phyloP scores from a whole-genome alignment of 345 rosid genomes.

The Aquilaria sinensis region DNA sequence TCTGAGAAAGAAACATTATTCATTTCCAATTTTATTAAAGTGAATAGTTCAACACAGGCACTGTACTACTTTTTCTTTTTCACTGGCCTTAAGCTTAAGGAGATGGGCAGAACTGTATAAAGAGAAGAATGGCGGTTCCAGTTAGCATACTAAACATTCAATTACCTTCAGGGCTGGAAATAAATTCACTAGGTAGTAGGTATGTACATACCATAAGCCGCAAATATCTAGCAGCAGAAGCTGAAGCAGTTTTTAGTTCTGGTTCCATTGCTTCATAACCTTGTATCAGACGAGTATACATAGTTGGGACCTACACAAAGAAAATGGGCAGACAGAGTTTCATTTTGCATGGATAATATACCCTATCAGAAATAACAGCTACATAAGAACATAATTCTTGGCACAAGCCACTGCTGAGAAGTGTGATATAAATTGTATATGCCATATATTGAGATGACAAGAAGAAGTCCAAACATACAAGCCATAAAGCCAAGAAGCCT shows the following conservation, averaged over 20 bases:
- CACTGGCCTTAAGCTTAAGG: too few species aligned
- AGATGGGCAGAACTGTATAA: too few species aligned
- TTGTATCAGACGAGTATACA: conserved; percentile 93
- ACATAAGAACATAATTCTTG: too few species aligned
- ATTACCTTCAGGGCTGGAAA: too few species aligned
- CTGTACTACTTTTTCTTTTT: not conserved
- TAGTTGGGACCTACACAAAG: conserved; percentile 78
- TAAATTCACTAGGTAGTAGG: too few species aligned
- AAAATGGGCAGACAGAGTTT: conserved; percentile 3
- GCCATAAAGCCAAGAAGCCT: too few species aligned
- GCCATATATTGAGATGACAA: too few species aligned
- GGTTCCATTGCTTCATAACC: conserved; percentile 89
- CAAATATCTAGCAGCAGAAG: conserved; percentile 68
- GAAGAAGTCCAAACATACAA: too few species aligned
- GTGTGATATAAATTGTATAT: too few species aligned
- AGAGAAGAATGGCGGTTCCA: too few species aligned
- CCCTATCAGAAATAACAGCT: not conserved
- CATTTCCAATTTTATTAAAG: conserved; percentile 3
- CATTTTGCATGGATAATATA: not conserved
- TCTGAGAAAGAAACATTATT: conserved; percentile 30
- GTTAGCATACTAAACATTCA: too few species aligned
- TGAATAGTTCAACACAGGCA: not conserved
- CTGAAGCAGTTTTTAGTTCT: conserved; percentile 58
- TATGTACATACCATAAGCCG: conserved; percentile 66
- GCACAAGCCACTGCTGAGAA: too few species aligned